A percentile compares a stretch with the other conserved stretches of the same genome.
These are phyloP conservation scores for Meyerozyma elateridarum DNA, from an alignment of 1,139 yeast genomes.

Conservation along the genomic window DNA sequence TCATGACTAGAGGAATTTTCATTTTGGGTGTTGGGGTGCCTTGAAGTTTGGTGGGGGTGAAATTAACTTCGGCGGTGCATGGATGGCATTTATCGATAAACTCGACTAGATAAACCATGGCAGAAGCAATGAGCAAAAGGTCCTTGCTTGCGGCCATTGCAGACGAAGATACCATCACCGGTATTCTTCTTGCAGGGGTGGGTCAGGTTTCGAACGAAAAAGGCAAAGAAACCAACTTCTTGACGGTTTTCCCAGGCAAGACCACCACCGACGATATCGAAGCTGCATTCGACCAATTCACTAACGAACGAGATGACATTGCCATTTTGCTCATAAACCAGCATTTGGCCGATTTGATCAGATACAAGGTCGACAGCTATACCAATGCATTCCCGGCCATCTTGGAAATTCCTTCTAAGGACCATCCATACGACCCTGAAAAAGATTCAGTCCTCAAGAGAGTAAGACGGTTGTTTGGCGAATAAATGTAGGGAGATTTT, in stretches of 20 bases:
- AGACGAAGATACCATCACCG: slow-evolving; percentile 96
- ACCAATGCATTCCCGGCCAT: slow-evolving; percentile 95
- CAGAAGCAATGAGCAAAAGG: slow-evolving; percentile 57
- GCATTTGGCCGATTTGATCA: slow-evolving; percentile 87
- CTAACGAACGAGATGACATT: slow-evolving; percentile 76
- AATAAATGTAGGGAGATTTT: slow-evolving; percentile 32
- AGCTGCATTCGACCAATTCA: slow-evolving; percentile 69
- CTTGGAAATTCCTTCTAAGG: slow-evolving; percentile 95
- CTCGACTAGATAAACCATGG: slow-evolving; percentile 6
- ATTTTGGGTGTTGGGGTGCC: too few species aligned
- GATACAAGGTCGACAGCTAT: slow-evolving; percentile 76
- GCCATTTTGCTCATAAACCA: slow-evolving; percentile 92
- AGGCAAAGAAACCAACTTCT: slow-evolving; percentile 74
- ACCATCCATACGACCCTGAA: slow-evolving; percentile 97
- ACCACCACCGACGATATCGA: slow-evolving; percentile 75
- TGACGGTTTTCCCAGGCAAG: slow-evolving; percentile 73
- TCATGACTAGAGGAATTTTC: too few species aligned
- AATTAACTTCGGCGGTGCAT: too few species aligned
- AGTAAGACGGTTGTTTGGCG: slow-evolving; percentile 93
- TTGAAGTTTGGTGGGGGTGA: too few species aligned
- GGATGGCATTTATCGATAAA: too few species aligned
- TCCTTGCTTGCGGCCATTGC: slow-evolving; percentile 87
- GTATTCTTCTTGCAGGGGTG: slow-evolving; percentile 90
- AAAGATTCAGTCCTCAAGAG: slow-evolving; percentile 93
- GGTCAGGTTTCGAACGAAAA: slow-evolving; percentile 74